A percentile compares a stretch with the other conserved stretches of the same genome.
These are phyloP conservation scores for Actinidia chinensis DNA, from an alignment of 179 eudicot genomes.

Conservation along the genomic window DNA sequence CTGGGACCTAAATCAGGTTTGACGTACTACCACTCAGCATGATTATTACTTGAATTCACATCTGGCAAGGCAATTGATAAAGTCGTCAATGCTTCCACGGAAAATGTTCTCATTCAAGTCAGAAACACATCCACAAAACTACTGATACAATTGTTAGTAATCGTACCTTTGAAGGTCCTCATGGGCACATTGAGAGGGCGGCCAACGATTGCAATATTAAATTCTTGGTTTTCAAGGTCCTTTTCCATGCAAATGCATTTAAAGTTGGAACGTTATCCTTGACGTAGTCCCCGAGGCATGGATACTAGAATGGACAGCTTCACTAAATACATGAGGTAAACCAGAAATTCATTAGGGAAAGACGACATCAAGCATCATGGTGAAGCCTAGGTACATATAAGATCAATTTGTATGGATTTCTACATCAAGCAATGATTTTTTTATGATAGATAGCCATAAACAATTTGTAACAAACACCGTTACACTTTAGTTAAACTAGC, in stretches of 20 bases:
- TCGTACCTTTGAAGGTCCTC: constrained; percentile 72
- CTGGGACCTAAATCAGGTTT: constrained; percentile 80
- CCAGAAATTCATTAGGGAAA: no score
- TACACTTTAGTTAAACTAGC: no score
- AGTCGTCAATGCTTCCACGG: constrained; percentile 1
- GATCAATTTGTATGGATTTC: no score
- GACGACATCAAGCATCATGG: no score
- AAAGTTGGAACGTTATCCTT: constrained; percentile 66
- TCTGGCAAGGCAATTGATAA: constrained; percentile 30
- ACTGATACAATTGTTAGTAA: background rate
- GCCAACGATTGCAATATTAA: constrained; percentile 55
- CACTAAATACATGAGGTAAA: background rate
- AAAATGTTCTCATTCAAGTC: constrained; percentile 1
- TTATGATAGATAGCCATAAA: no score
- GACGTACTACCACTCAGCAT: constrained; percentile 68
- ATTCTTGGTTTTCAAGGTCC: constrained; percentile 34
- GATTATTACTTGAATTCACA: constrained; percentile 83
- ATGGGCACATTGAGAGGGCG: constrained; percentile 72
- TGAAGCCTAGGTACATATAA: no score
- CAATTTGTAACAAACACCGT: no score
- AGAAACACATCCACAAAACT: background rate
- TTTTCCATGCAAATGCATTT: constrained; percentile 49
- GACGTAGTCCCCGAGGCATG: constrained; percentile 61
- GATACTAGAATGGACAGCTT: constrained; percentile 44
- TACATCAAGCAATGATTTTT: no score